phyloP scores from a whole-genome alignment of 2,329 filamentous ascomycete genomes.

The Alternaria sp. region DNA sequence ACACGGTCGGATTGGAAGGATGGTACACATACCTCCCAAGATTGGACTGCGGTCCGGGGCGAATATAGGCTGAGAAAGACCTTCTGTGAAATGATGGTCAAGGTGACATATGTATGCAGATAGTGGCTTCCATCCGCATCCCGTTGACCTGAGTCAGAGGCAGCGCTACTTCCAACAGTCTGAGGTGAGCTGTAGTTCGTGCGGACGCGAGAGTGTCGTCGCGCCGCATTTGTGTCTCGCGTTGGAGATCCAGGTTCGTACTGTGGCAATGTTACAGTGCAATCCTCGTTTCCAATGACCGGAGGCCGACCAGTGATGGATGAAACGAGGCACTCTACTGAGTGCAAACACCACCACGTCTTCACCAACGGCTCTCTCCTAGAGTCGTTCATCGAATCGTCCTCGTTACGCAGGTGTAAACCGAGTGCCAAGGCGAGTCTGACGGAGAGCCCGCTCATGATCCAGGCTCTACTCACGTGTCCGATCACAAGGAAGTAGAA shows the following conservation, averaged over 20 bases:
- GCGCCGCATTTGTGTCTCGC: neutral
- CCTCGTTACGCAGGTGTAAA: conserved; percentile 49
- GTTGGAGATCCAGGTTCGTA: neutral
- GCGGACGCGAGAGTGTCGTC: no score
- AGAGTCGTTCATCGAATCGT: conserved; percentile 22
- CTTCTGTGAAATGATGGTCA: conserved; percentile 44
- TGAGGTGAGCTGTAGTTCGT: neutral
- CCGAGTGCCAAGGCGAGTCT: conserved; percentile 48
- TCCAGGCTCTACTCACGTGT: conserved; percentile 42
- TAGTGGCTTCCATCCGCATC: conserved; percentile 6
- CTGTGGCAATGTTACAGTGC: conserved; percentile 38
- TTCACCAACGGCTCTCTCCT: conserved; percentile 45
- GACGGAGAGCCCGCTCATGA: conserved; percentile 46
- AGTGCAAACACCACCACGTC: conserved; percentile 51
- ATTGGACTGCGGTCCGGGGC: conserved; percentile 36
- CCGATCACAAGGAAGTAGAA: conserved; percentile 38
- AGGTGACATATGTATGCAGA: conserved; percentile 21
- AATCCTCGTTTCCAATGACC: conserved; percentile 41
- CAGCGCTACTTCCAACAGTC: neutral
- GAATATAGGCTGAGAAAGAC: conserved; percentile 45
- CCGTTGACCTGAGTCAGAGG: neutral
- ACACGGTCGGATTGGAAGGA: neutral
- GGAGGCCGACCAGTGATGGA: conserved; percentile 50
- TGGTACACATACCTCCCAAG: conserved; percentile 42
- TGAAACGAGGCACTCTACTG: conserved; percentile 46